These are phyloP conservation scores for Craterostigma plantagineum DNA, from an alignment of 257 asterid genomes.

Conservation along the genomic window DNA sequence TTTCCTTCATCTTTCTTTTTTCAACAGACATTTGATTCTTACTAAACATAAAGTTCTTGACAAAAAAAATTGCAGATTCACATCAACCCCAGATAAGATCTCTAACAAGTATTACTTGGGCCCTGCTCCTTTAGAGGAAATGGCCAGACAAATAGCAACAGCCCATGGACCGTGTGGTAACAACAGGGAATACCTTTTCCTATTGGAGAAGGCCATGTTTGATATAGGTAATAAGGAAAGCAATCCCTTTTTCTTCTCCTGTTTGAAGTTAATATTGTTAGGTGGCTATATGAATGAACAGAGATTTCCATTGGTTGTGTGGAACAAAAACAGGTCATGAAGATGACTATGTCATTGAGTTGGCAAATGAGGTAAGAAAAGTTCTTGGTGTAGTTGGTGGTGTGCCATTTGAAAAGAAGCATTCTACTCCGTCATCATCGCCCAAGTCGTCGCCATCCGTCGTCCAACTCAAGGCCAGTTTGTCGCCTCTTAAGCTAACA, in stretches of 20 bases:
- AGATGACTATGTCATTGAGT: not conserved
- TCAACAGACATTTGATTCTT: too few species aligned
- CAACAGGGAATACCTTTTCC: constrained; percentile 75
- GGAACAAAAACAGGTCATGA: constrained; percentile 3
- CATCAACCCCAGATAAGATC: constrained; percentile 67
- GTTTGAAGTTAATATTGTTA: not conserved
- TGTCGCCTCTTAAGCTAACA: constrained; percentile 27
- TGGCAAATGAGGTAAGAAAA: constrained; percentile 4
- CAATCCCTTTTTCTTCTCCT: not conserved
- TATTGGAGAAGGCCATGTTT: constrained; percentile 66
- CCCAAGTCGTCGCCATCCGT: constrained; percentile 14
- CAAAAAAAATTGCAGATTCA: constrained; percentile 41
- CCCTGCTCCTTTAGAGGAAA: constrained; percentile 79
- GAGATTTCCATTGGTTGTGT: too few species aligned
- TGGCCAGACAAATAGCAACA: constrained; percentile 84
- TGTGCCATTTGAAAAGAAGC: constrained; percentile 4
- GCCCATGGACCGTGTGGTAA: constrained; percentile 88
- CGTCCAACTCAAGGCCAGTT: constrained; percentile 14
- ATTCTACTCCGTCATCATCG: not conserved
- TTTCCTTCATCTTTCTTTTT: too few species aligned
- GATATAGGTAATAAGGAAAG: constrained; percentile 39
- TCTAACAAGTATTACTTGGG: constrained; percentile 77
- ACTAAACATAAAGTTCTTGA: not conserved
- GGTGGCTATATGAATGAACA: too few species aligned
- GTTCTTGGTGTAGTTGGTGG: not conserved